Conservation (phyloP, 2,329 filamentous ascomycete genomes). For the Xylariaceae sp. region DNA sequence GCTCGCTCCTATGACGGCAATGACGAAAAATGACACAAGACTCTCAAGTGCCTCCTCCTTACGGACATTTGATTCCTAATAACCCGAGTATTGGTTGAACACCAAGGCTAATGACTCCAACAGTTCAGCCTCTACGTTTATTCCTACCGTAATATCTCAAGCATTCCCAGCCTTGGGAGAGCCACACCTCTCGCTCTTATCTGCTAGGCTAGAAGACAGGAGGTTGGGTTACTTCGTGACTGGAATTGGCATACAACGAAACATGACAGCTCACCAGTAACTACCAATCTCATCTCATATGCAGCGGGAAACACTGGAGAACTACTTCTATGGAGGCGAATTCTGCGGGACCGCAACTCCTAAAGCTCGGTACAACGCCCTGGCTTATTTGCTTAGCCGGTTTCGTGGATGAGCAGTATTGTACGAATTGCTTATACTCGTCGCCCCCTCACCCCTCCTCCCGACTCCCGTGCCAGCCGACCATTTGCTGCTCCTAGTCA, state of each 20-base stretch:
- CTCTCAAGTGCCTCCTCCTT: too few relatives aligned
- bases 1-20: constrained; percentile 6
- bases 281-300: constrained; percentile 4
- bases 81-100: too few relatives aligned
- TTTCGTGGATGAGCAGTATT: background rate
- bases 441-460: constrained; percentile 22
- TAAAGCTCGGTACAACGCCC: too few relatives aligned
- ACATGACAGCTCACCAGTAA: constrained; percentile 2
- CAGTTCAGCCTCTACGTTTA: constrained; percentile 5
- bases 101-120: constrained; percentile 13
- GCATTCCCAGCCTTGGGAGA: background rate
- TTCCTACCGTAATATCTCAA: background rate
- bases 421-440: background rate
- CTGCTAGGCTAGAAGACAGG: background rate
- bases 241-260: background rate
- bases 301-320: constrained; percentile 9
- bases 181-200: constrained; percentile 11
- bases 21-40: too few relatives aligned
- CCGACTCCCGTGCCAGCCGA: constrained; percentile 17
- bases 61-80: too few relatives aligned
- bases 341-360: constrained; percentile 3
- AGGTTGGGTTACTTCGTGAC: constrained; percentile 1
- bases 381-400: background rate
- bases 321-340: constrained; percentile 6
- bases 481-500: constrained; percentile 20